These are phyloP conservation scores for Fusarium aywerte DNA, from an alignment of 2,329 filamentous ascomycete genomes.

Conservation along the genomic window DNA sequence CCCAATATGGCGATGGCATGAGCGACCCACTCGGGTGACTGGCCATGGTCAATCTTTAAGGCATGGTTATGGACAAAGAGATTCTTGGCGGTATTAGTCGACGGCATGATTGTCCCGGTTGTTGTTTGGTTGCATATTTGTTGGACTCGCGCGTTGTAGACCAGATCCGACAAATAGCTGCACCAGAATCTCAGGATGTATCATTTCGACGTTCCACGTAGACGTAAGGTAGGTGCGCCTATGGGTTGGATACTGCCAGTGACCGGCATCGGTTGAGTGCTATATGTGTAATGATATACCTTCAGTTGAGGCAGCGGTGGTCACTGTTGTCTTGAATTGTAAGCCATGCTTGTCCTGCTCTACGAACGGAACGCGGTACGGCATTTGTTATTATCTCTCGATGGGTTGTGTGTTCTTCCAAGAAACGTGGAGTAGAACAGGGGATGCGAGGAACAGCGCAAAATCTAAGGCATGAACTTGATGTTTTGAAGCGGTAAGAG, in stretches of 20 bases:
- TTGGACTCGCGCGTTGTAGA: conserved; percentile 9
- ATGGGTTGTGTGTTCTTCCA: conserved; percentile 18
- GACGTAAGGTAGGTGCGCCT: neutral
- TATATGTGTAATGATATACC: neutral
- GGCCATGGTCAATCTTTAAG: neutral
- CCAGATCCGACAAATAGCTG: neutral
- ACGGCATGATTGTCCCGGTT: neutral
- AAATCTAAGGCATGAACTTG: neutral
- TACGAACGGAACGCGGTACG: neutral
- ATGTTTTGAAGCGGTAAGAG: conserved; percentile 4
- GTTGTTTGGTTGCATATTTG: neutral
- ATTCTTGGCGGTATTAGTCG: neutral
- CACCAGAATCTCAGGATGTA: neutral
- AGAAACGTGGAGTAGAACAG: conserved; percentile 1
- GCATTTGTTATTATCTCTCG: neutral
- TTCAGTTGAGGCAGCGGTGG: neutral
- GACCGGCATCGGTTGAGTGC: neutral
- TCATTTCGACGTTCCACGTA: neutral
- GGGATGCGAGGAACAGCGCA: neutral
- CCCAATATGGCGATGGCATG: conserved; percentile 22
- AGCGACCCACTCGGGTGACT: conserved; percentile 22
- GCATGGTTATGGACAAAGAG: neutral
- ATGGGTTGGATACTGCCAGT: neutral
- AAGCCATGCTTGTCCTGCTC: conserved; percentile 4
- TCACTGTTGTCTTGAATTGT: neutral